Conservation (phyloP, 2,329 filamentous ascomycete genomes). For the Lecanicillium sp. region DNA sequence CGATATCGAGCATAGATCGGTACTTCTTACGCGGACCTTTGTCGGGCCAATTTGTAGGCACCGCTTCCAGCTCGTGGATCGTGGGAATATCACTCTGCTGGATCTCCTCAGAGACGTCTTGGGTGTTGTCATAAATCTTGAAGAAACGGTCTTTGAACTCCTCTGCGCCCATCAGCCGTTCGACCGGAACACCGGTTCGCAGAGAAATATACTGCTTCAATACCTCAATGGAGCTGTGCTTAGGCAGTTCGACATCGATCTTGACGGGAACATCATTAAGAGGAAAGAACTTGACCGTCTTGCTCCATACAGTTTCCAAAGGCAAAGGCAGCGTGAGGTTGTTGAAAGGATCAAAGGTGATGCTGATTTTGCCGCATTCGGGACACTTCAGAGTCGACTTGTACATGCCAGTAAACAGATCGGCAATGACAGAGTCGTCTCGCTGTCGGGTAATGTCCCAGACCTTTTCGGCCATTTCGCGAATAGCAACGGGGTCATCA, state of each 20-base stretch:
- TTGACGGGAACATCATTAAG: slow-evolving; percentile 62
- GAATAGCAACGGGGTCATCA: slow-evolving; percentile 69
- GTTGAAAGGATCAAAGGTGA: slow-evolving; percentile 97
- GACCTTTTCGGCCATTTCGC: slow-evolving; percentile 77
- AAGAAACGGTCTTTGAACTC: slow-evolving; percentile 81
- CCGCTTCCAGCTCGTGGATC: slow-evolving; percentile 67
- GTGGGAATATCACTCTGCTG: slow-evolving; percentile 56
- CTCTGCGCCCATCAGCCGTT: slow-evolving; percentile 71
- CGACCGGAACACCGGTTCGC: slow-evolving; percentile 55
- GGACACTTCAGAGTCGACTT: slow-evolving; percentile 95
- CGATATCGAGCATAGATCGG: slow-evolving; percentile 43
- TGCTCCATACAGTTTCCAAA: slow-evolving; percentile 73
- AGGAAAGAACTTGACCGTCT: slow-evolving; percentile 69
- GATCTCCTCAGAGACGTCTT: slow-evolving; percentile 66
- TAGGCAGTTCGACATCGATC: slow-evolving; percentile 73
- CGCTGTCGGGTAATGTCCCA: slow-evolving; percentile 88
- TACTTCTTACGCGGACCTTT: slow-evolving; percentile 39
- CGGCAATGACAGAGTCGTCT: slow-evolving; percentile 91
- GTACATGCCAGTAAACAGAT: slow-evolving; percentile 96
- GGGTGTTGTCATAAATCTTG: slow-evolving; percentile 69
- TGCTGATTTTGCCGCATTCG: slow-evolving; percentile 87
- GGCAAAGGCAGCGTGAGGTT: slow-evolving; percentile 88
- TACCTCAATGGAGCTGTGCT: slow-evolving; percentile 59
- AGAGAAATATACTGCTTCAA: slow-evolving; percentile 66
- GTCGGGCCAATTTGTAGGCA: slow-evolving; percentile 69